Evolutionary conservation across 225 moss, liverwort and hornwort species (phyloP).

Genomic region (Pseudoscleropodium purum): DNA sequence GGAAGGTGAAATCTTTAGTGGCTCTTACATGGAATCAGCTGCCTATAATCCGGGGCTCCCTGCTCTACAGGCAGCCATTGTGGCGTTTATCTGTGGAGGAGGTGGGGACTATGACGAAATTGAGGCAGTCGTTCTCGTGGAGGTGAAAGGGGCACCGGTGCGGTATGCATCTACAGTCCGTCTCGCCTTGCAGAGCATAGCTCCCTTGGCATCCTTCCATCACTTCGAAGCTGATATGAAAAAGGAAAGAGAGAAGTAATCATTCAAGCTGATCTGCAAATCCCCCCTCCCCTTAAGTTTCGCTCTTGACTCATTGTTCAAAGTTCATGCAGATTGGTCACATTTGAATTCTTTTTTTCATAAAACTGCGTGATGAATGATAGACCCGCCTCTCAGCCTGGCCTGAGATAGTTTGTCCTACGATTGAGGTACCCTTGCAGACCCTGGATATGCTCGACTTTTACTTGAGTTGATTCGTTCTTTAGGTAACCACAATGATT

Average conservation of each 20-base stretch:
- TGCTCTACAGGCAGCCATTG: conserved; percentile 62
- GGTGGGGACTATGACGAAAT: conserved; percentile 60
- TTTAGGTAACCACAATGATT: background rate
- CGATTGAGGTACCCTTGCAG: background rate
- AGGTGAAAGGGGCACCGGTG: conserved; percentile 45
- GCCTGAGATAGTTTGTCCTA: background rate
- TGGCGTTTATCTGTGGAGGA: conserved; percentile 69
- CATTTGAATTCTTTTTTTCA: background rate
- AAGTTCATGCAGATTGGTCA: background rate
- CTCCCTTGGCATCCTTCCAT: conserved; percentile 42
- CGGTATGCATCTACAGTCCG: conserved; percentile 47
- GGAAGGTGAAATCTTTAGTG: conserved; percentile 33
- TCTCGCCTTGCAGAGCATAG: conserved; percentile 50
- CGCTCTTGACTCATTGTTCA: background rate
- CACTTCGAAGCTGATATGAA: conserved; percentile 24
- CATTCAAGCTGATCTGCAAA: background rate
- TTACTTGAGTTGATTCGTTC: background rate
- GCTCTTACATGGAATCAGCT: conserved; percentile 80
- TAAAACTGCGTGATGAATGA: background rate
- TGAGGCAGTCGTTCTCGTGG: conserved; percentile 51
- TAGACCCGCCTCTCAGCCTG: background rate
- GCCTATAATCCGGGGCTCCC: conserved; percentile 79
- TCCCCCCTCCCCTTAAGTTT: background rate
- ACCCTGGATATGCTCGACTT: background rate
- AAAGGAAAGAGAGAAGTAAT: background rate